phyloP scores from a whole-genome alignment of 345 rosid species.

The Kandelia obovata region DNA sequence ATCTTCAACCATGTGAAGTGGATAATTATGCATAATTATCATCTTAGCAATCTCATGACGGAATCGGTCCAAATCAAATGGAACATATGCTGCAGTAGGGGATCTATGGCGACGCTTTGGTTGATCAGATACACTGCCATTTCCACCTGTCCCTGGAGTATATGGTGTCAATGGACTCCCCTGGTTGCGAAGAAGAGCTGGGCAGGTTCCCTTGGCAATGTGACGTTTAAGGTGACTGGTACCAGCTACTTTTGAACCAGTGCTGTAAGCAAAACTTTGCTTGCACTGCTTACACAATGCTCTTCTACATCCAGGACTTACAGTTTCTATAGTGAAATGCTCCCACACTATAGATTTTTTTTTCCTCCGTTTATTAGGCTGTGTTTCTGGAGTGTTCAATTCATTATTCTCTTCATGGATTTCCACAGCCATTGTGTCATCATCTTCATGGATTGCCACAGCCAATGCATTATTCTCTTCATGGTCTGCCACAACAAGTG shows the following conservation, averaged over 20 bases:
- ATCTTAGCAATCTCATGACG: constrained; percentile 78
- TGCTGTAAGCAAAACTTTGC: constrained; percentile 97
- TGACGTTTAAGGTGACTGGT: constrained; percentile 96
- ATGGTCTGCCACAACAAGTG: not conserved
- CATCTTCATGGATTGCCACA: not conserved
- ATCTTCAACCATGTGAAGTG: constrained; percentile 92
- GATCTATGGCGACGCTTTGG: constrained; percentile 72
- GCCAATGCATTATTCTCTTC: not conserved
- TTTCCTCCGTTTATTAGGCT: constrained; percentile 44
- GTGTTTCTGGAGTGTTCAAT: constrained; percentile 14
- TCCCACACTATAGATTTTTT: constrained; percentile 97
- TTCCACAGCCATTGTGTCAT: not conserved
- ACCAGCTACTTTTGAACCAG: constrained; percentile 88
- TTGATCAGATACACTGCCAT: constrained; percentile 31
- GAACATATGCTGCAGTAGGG: constrained; percentile 39
- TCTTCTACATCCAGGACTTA: constrained; percentile 70
- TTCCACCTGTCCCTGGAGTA: constrained; percentile 46
- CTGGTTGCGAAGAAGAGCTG: constrained; percentile 48
- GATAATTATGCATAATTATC: constrained; percentile 83
- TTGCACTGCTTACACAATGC: constrained; percentile 92
- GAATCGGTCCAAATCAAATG: constrained; percentile 69
- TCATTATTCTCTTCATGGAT: constrained; percentile 2
- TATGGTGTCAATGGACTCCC: constrained; percentile 41
- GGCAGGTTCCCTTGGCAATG: constrained; percentile 85
- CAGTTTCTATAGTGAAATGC: constrained; percentile 69